Conservation (phyloP, 1,139 yeast species). For the Sugiyamaella xylanicola region DNA sequence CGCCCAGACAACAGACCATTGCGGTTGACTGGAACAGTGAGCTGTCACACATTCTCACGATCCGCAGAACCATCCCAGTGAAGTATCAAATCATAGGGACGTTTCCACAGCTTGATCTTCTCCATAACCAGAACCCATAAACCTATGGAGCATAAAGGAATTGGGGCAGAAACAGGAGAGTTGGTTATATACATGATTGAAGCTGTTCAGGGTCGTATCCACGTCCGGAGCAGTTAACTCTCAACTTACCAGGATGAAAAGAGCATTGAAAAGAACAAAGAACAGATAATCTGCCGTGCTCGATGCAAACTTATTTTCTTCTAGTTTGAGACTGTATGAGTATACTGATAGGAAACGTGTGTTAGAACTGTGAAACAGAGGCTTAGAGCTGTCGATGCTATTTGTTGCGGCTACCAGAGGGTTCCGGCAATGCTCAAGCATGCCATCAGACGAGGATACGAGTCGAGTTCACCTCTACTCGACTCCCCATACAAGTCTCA, state of each 20-base stretch:
- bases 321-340: slow-evolving; percentile 39
- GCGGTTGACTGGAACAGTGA: slow-evolving; percentile 13
- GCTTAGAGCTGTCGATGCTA: too few relatives aligned
- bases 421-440: not conserved
- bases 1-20: slow-evolving; percentile 7
- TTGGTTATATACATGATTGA: slow-evolving; percentile 12
- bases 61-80: slow-evolving; percentile 31
- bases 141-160: slow-evolving; percentile 34
- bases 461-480: too few relatives aligned
- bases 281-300: slow-evolving; percentile 39
- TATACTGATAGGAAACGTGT: slow-evolving; percentile 33
- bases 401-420: not conserved
- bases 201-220: too few relatives aligned
- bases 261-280: slow-evolving; percentile 37
- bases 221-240: too few relatives aligned
- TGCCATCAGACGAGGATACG: not conserved
- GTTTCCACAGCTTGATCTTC: slow-evolving; percentile 37
- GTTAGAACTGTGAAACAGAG: too few relatives aligned
- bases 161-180: slow-evolving; percentile 43
- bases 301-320: slow-evolving; percentile 37
- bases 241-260: slow-evolving; percentile 39
- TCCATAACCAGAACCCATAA: slow-evolving; percentile 43
- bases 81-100: slow-evolving; percentile 34
- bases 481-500: not conserved
- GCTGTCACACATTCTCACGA: slow-evolving; percentile 33